Evolutionary conservation across 192 early-diverging fungal genomes (phyloP).

Genomic region (Backusella parvicylindrica): DNA sequence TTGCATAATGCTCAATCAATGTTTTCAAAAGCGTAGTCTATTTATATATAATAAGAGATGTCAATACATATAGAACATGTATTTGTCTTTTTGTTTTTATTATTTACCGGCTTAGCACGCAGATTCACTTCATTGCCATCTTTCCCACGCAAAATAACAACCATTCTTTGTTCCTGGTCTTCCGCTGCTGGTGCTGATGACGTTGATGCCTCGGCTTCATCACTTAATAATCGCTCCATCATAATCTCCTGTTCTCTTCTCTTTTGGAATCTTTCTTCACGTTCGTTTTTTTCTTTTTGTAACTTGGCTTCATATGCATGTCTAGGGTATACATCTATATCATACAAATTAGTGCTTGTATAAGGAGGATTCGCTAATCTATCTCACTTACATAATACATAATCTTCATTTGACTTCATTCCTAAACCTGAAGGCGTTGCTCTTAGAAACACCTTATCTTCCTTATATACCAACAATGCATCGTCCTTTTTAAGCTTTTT

Average conservation of each 20-base stretch:
- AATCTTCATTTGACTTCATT: slow-evolving; percentile 1
- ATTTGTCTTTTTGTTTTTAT: background rate
- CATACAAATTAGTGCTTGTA: background rate
- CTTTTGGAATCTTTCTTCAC: background rate
- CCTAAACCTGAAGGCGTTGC: slow-evolving; percentile 23
- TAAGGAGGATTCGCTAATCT: background rate
- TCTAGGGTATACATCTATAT: slow-evolving; percentile 25
- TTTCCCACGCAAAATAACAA: slow-evolving; percentile 19
- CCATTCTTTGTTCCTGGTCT: background rate
- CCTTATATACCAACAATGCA: slow-evolving; percentile 19
- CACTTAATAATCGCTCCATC: background rate
- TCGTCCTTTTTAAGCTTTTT: slow-evolving; percentile 14
- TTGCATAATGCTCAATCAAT: slow-evolving; percentile 45
- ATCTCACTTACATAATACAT: slow-evolving; percentile 16
- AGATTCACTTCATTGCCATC: slow-evolving; percentile 18
- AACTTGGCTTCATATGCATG: slow-evolving; percentile 7
- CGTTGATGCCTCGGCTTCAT: background rate
- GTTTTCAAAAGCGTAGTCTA: slow-evolving; percentile 41
- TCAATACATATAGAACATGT: background rate
- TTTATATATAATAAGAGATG: background rate
- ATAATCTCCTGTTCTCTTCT: slow-evolving; percentile 3
- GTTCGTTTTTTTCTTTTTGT: slow-evolving; percentile 5
- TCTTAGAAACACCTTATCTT: slow-evolving; percentile 13
- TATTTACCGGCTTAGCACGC: slow-evolving; percentile 20
- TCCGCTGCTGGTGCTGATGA: background rate